Evolutionary conservation across 2,329 filamentous ascomycete genomes (phyloP).

Genomic region (Pestalotiopsis sp.): DNA sequence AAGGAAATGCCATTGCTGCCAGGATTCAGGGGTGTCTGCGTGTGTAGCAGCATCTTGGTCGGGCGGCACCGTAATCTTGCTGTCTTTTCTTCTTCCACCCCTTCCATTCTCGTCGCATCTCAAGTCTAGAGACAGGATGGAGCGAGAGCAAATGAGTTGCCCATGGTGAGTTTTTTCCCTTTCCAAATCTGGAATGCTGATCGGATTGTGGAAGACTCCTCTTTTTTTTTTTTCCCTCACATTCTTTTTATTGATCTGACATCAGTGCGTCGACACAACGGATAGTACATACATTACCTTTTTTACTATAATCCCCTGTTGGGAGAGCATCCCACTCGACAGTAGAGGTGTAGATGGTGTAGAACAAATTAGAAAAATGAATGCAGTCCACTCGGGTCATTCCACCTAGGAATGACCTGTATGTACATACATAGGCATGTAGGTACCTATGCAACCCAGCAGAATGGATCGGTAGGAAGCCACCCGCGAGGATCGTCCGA

Average conservation of each 20-base stretch:
- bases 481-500: slow-evolving; percentile 19
- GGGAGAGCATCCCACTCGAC: no score
- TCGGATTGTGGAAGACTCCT: not conserved
- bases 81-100: not conserved
- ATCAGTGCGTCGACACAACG: no score
- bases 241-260: not conserved
- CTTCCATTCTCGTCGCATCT: not conserved
- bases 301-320: no score
- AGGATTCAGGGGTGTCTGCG: slow-evolving; percentile 1
- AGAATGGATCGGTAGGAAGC: slow-evolving; percentile 21
- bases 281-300: no score
- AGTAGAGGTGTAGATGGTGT: not conserved
- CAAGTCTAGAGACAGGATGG: not conserved
- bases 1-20: slow-evolving; percentile 7
- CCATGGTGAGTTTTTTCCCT: not conserved
- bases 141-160: slow-evolving; percentile 4
- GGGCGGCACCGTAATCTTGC: not conserved
- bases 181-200: not conserved
- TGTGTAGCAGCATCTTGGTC: not conserved
- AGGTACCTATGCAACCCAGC: slow-evolving; percentile 15
- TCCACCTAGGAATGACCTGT: not conserved
- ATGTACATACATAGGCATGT: no score
- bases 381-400: no score
- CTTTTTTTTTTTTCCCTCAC: not conserved
- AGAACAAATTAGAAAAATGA: not conserved